A percentile compares a stretch with the other conserved stretches of the same genome.
These are phyloP conservation scores for sunflower (Helianthus annuus) DNA, from an alignment of 129 eudicot species.

Conservation along the genomic window DNA sequence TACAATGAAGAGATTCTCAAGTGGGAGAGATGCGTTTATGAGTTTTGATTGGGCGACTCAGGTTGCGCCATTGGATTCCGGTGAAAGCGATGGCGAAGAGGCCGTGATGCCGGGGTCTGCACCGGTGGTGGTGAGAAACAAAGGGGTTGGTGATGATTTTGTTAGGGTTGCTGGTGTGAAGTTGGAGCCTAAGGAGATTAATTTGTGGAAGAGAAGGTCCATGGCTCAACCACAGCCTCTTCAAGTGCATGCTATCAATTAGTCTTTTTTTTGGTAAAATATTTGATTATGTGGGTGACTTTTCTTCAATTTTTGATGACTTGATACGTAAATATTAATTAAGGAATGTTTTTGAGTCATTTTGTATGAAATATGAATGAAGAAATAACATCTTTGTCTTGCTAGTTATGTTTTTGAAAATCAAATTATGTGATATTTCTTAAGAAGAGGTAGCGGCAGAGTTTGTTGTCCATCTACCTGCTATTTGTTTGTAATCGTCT, in stretches of 20 bases:
- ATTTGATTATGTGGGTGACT: background rate
- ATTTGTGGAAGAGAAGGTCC: slow-evolving; percentile 89
- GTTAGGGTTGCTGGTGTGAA: slow-evolving; percentile 26
- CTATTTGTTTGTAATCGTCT: too few relatives aligned
- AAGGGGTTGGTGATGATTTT: slow-evolving; percentile 32
- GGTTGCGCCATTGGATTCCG: slow-evolving; percentile 51
- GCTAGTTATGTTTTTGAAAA: too few relatives aligned
- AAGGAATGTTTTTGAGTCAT: too few relatives aligned
- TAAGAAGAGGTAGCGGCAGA: too few relatives aligned
- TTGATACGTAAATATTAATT: slow-evolving; percentile 12
- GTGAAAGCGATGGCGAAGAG: slow-evolving; percentile 24
- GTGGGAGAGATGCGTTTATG: slow-evolving; percentile 53
- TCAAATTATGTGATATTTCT: too few relatives aligned
- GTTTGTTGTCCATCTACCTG: too few relatives aligned
- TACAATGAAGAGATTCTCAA: slow-evolving; percentile 59
- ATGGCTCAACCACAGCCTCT: slow-evolving; percentile 82
- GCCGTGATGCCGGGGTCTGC: slow-evolving; percentile 51
- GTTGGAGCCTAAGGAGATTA: slow-evolving; percentile 69
- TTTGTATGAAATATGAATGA: too few relatives aligned
- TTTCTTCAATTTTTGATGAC: slow-evolving; percentile 23
- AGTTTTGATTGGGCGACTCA: slow-evolving; percentile 68
- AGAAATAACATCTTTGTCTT: too few relatives aligned
- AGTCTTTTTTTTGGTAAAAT: background rate
- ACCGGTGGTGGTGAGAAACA: slow-evolving; percentile 39
- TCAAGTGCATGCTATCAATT: slow-evolving; percentile 29